Evolutionary conservation across 805 yeast species (phyloP).

Genomic region (Schwanniomyces vanrijiae): DNA sequence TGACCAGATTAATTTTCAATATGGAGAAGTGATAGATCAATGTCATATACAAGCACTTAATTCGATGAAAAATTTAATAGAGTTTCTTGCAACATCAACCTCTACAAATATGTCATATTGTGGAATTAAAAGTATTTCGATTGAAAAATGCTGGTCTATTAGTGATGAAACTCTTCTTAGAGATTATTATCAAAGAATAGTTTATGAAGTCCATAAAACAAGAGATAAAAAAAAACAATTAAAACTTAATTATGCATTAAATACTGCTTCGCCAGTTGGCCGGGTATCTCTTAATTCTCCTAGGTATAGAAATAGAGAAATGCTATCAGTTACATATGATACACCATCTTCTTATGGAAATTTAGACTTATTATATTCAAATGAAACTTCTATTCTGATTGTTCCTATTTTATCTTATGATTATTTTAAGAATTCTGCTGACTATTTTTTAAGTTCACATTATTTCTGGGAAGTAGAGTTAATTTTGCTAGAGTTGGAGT

Average conservation of each 20-base stretch:
- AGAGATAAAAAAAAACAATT: not conserved
- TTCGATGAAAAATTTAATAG: conserved; percentile 17
- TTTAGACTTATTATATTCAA: not conserved
- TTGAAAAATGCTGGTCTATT: conserved; percentile 33
- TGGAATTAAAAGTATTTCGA: conserved; percentile 9
- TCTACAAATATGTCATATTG: conserved; percentile 3
- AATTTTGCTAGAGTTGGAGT: conserved; percentile 27
- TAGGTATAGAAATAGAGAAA: conserved; percentile 14
- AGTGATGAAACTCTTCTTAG: conserved; percentile 24
- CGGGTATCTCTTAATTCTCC: conserved; percentile 20
- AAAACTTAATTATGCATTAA: conserved; percentile 7
- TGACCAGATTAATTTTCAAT: conserved; percentile 17
- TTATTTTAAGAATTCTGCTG: not conserved
- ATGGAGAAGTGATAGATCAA: conserved; percentile 29
- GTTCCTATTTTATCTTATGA: not conserved
- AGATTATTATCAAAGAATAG: conserved; percentile 12
- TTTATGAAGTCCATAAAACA: not conserved
- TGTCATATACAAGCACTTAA: conserved; percentile 22
- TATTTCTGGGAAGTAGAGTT: conserved; percentile 29
- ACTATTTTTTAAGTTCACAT: not conserved
- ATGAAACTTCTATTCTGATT: not conserved
- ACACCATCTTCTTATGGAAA: not conserved
- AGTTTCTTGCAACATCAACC: conserved; percentile 7
- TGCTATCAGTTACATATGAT: conserved; percentile 7
- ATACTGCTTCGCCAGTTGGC: conserved; percentile 15